Percentiles rank a stretch among this genome's conserved stretches.
Conservation (phyloP, 305 asterid genomes). For the Fraxinus latifolia region DNA sequence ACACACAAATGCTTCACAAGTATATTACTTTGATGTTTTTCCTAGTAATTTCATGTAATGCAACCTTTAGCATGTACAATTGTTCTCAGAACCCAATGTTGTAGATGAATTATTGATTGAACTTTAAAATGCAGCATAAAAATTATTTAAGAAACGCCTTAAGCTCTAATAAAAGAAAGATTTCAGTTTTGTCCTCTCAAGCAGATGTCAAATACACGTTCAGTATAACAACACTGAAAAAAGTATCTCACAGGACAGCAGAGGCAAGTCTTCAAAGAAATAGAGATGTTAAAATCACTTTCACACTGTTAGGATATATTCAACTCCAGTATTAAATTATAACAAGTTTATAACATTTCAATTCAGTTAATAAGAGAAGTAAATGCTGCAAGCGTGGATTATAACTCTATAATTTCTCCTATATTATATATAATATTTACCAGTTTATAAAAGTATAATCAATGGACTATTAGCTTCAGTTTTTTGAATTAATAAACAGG, state of each 20-base stretch:
- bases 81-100: background rate
- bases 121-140: background rate
- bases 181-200: background rate
- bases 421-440: background rate
- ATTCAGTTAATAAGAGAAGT: background rate
- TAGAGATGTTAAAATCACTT: background rate
- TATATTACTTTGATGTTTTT: background rate
- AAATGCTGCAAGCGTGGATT: background rate
- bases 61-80: background rate
- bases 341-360: background rate
- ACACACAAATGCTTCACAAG: background rate
- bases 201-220: background rate
- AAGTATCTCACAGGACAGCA: background rate
- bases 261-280: background rate
- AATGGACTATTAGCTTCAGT: background rate
- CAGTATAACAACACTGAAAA: background rate
- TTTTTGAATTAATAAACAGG: background rate
- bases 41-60: background rate
- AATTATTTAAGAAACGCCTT: background rate
- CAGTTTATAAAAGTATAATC: background rate
- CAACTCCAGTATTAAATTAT: background rate
- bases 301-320: background rate
- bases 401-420: background rate
- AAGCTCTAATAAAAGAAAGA: background rate
- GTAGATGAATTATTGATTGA: background rate